Percentiles rank a stretch among this genome's conserved stretches.
Conservation (phyloP, 2,329 filamentous ascomycete species). For the Aureobasidium sp. region DNA sequence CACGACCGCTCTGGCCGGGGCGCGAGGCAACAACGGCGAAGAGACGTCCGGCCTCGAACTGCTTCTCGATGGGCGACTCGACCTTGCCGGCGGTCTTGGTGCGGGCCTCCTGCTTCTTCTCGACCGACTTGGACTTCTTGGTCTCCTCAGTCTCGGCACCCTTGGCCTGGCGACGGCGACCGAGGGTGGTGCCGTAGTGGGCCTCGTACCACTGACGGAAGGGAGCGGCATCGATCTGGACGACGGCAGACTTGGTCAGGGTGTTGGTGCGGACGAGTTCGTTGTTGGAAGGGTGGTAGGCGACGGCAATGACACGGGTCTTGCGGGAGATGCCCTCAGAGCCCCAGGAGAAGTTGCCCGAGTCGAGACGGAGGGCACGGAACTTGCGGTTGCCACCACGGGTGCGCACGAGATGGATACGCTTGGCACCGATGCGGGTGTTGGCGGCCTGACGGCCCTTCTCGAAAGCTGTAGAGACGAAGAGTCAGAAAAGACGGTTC, state of each 20-base stretch:
- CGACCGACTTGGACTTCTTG: conserved; percentile 93
- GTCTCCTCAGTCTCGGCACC: conserved; percentile 58
- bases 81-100: conserved; percentile 84
- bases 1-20: conserved; percentile 93
- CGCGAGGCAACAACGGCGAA: conserved; percentile 88
- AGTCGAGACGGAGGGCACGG: conserved; percentile 96
- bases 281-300: conserved; percentile 99
- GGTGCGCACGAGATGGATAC: conserved; percentile 93
- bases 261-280: conserved; percentile 99
- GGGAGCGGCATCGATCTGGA: conserved; percentile 96
- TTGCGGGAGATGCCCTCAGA: conserved; percentile 98
- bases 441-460: conserved; percentile 98
- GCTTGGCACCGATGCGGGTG: conserved; percentile 97
- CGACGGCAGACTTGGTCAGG: conserved; percentile 96
- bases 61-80: conserved; percentile 85
- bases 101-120: conserved; percentile 93
- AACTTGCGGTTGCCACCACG: conserved; percentile 99
- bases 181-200: conserved; percentile 89
- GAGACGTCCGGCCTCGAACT: conserved; percentile 98
- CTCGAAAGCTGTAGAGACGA: conserved; percentile 85
- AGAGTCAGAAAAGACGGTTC: conserved; percentile 54
- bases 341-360: conserved; percentile 99
- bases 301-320: conserved; percentile 96
- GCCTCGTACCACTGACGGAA: conserved; percentile 99
- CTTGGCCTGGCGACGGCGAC: conserved; percentile 83